Base-by-base conservation (phyloP, 805 yeast species). In the Barnettozyma siamensis region DNA sequence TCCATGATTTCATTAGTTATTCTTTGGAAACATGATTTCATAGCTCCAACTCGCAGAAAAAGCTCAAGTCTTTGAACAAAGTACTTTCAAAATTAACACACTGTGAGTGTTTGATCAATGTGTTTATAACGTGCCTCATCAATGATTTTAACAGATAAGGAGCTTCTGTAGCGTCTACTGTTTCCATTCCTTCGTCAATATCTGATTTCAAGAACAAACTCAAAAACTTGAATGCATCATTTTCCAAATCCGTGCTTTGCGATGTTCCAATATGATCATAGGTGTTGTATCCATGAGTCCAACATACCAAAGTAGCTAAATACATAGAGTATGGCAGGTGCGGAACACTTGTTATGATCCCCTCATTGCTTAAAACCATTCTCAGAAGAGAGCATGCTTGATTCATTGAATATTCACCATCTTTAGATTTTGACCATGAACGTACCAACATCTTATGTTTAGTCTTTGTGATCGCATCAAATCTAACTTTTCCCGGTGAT, bases 311-410 rank as follows among this genome's bases (percentile, higher is more conserved):
- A 2, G 48, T 45, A 3, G 54, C 47, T 16, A 53, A 13, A 31
- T 51, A 47, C 2, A 47, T 36, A 1, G 48, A 37, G 21, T 42
- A 51, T 1, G 60, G 53, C 6, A 58, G 42, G 43, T 58, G 62
- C 2, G 63, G 53, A 27, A 59, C 44, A 19, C 43, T 40, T 4
- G 58, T 37, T 13, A 58, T 47, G 2, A 51, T 49, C 13, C 30
- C 39, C n/a, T 46, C 54, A 34, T 59, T 56, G 19, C 47, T 41
- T 18, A 51, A 40, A 4, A 57, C 57, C 9, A 57, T 51, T 19
- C 59, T 45, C 27, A 63, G 40, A 19, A 63, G 47, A 28, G 54
- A 47, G 34, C 63, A 57, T 1, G 66, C 57, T 37, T 58, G 58
- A 15, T 38, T 24, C 13, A 54, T 16, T 0, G 65, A 48, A 4